phyloP scores from a whole-genome alignment of 371 early-diverging fungal genomes.

The Ecytonucleospora hepatopenaei region DNA sequence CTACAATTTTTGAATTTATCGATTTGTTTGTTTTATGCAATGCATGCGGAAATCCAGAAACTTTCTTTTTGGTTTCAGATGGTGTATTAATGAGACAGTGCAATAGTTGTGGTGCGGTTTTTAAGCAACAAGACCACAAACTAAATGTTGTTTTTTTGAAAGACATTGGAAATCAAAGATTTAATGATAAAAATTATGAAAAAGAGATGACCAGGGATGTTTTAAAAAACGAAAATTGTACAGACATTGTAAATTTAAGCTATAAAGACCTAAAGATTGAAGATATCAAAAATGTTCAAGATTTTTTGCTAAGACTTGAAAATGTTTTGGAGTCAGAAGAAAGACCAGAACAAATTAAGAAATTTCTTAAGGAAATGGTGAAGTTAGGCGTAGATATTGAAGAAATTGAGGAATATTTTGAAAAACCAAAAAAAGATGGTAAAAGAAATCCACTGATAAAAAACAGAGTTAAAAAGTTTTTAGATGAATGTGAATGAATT shows the following conservation, averaged over 20 bases:
- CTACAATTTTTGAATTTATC: slow-evolving; percentile 78
- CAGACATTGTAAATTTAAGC: neutral
- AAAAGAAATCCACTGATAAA: slow-evolving; percentile 34
- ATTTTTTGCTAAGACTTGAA: slow-evolving; percentile 18
- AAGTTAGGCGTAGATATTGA: slow-evolving; percentile 12
- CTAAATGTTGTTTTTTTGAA: slow-evolving; percentile 40
- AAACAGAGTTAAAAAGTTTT: slow-evolving; percentile 32
- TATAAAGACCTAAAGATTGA: neutral
- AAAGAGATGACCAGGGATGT: neutral
- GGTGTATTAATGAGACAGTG: slow-evolving; percentile 42
- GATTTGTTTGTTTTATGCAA: slow-evolving; percentile 84
- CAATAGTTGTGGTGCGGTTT: slow-evolving; percentile 49
- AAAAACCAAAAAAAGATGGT: slow-evolving; percentile 17
- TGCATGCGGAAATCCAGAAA: slow-evolving; percentile 90
- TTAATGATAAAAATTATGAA: slow-evolving; percentile 5
- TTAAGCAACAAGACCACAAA: slow-evolving; percentile 30
- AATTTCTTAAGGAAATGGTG: slow-evolving; percentile 18
- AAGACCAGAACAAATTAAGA: slow-evolving; percentile 13
- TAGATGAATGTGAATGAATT: slow-evolving; percentile 3
- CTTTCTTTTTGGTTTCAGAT: slow-evolving; percentile 64
- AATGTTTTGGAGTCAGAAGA: slow-evolving; percentile 20
- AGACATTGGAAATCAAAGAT: slow-evolving; percentile 22
- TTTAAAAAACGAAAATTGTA: neutral
- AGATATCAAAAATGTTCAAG: neutral
- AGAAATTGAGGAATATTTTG: slow-evolving; percentile 32